Conservation (phyloP, 192 early-diverging fungal species). For the Chytriomyces confervae region DNA sequence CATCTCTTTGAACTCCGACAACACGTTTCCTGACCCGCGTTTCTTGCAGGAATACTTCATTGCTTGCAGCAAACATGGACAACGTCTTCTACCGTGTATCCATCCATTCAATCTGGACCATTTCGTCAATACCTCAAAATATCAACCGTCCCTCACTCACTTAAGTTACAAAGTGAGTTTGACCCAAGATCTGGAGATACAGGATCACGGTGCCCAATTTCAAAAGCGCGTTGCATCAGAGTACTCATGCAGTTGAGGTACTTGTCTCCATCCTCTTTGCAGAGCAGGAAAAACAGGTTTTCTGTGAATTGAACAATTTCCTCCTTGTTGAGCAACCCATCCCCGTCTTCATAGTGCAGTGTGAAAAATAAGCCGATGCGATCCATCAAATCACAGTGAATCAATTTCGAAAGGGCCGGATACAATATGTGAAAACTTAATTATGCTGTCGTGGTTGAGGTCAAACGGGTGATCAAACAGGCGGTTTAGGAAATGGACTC, state of each 20-base stretch:
- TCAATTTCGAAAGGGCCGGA: constrained; percentile 75
- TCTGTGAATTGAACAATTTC: constrained; percentile 87
- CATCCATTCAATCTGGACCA: too few species aligned
- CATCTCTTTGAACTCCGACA: too few species aligned
- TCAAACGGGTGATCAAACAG: constrained; percentile 62
- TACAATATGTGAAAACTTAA: constrained; percentile 82
- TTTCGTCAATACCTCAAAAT: too few species aligned
- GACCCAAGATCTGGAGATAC: not conserved
- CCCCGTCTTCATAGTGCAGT: constrained; percentile 74
- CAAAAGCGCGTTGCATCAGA: constrained; percentile 70
- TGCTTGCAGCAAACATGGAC: too few species aligned
- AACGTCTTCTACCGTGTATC: too few species aligned
- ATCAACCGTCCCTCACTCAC: too few species aligned
- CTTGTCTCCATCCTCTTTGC: too few species aligned
- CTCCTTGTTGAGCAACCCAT: constrained; percentile 70
- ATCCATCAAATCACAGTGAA: constrained; percentile 78
- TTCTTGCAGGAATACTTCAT: too few species aligned
- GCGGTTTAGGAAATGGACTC: constrained; percentile 37
- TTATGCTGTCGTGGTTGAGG: constrained; percentile 53
- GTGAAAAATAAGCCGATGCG: constrained; percentile 83
- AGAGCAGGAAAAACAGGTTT: constrained; percentile 79
- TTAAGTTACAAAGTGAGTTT: too few species aligned
- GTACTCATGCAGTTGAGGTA: constrained; percentile 65
- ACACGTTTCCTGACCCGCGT: too few species aligned
- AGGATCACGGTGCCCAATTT: constrained; percentile 49